These are phyloP conservation scores for Aspergillus fischeri DNA, from an alignment of 2,329 filamentous ascomycete species.

Conservation along the genomic window DNA sequence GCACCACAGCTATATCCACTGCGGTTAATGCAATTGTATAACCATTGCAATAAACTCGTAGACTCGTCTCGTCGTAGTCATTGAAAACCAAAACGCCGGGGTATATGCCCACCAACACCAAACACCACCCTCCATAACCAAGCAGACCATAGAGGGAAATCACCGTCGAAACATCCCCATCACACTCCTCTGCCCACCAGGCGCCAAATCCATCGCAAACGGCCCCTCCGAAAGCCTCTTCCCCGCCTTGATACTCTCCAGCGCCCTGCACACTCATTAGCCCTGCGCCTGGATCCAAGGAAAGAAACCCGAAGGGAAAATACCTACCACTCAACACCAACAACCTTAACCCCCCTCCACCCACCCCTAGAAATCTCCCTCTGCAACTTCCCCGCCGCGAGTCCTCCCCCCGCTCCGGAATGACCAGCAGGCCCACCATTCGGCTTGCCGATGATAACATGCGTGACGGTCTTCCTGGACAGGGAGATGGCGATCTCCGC, in stretches of 20 bases:
- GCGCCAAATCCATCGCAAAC: slow-evolving; percentile 63
- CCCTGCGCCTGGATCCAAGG: background rate
- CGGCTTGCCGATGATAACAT: slow-evolving; percentile 72
- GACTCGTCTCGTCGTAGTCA: background rate
- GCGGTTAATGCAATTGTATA: background rate
- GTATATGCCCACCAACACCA: background rate
- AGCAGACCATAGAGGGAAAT: background rate
- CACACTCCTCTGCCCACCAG: slow-evolving; percentile 62
- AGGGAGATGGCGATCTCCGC: slow-evolving; percentile 50
- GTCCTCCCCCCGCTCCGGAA: slow-evolving; percentile 69
- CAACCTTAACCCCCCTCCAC: slow-evolving; percentile 70
- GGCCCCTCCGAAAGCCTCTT: slow-evolving; percentile 70
- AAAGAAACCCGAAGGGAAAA: slow-evolving; percentile 20
- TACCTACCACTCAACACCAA: slow-evolving; percentile 70
- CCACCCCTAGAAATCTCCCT: slow-evolving; percentile 67
- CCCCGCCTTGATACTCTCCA: slow-evolving; percentile 76
- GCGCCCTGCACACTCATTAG: slow-evolving; percentile 53
- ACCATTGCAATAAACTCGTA: background rate
- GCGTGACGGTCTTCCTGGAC: slow-evolving; percentile 56
- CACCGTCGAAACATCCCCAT: slow-evolving; percentile 46
- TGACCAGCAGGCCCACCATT: slow-evolving; percentile 45
- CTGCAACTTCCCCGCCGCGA: slow-evolving; percentile 74
- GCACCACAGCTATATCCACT: background rate
- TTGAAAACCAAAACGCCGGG: background rate
- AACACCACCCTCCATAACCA: background rate